Percentiles rank a stretch among this genome's conserved stretches.
These are phyloP conservation scores for Prunus yedoensis DNA, from an alignment of 331 rosid genomes.

Conservation along the genomic window DNA sequence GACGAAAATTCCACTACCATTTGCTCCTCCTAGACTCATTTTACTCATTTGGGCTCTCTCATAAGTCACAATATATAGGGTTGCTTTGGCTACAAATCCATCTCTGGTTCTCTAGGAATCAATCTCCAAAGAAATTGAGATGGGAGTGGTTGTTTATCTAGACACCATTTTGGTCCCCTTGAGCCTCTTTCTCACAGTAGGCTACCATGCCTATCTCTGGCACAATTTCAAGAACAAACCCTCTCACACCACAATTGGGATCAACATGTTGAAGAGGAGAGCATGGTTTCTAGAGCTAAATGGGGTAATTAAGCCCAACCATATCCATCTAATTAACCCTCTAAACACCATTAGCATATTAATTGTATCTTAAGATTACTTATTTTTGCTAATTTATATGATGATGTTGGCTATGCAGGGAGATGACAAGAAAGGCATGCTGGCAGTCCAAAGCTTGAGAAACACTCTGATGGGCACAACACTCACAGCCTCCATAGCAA, in stretches of 20 bases:
- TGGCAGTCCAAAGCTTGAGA: constrained; percentile 73
- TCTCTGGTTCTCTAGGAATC: neutral
- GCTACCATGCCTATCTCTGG: constrained; percentile 72
- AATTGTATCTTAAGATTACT: no score
- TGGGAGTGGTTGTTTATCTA: constrained; percentile 42
- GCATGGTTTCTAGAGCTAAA: constrained; percentile 50
- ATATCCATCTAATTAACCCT: neutral
- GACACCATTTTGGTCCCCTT: constrained; percentile 61
- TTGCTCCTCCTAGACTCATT: no score
- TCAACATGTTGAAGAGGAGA: constrained; percentile 41
- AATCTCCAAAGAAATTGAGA: constrained; percentile 6
- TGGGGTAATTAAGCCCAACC: constrained; percentile 32
- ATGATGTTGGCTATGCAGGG: constrained; percentile 31
- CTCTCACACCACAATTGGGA: constrained; percentile 53
- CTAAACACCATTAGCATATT: neutral
- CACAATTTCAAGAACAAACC: constrained; percentile 60
- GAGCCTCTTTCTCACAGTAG: constrained; percentile 49
- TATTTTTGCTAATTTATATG: neutral
- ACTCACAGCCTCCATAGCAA: constrained; percentile 56
- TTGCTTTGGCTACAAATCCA: constrained; percentile 1
- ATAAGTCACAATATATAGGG: constrained; percentile 9
- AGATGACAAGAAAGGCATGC: constrained; percentile 56
- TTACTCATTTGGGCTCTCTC: neutral
- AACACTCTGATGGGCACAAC: constrained; percentile 63
- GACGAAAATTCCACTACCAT: constrained; percentile 23